phyloP scores from a whole-genome alignment of 768 basidiomycete species.

The Rhizopogon roseolus region DNA sequence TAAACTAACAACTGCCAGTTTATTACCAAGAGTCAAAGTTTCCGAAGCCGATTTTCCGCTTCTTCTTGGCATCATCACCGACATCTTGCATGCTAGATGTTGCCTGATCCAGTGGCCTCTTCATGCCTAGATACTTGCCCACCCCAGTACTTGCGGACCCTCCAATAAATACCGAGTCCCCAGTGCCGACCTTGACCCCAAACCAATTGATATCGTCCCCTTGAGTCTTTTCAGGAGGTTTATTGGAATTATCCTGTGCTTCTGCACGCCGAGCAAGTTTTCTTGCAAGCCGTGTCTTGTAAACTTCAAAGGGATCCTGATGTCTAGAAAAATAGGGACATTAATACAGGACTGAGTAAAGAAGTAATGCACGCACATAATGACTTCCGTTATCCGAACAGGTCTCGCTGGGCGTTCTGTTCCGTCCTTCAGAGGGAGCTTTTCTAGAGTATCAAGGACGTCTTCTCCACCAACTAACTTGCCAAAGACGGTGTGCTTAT shows the following conservation, averaged over 20 bases:
- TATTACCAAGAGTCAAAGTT: slow-evolving; percentile 77
- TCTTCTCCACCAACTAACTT: slow-evolving; percentile 96
- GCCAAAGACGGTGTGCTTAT: slow-evolving; percentile 95
- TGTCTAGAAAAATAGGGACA: slow-evolving; percentile 42
- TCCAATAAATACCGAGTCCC: slow-evolving; percentile 28
- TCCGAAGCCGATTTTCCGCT: slow-evolving; percentile 85
- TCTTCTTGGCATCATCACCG: slow-evolving; percentile 63
- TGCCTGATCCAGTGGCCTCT: slow-evolving; percentile 34
- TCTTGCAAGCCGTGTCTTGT: slow-evolving; percentile 78
- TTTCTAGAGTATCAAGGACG: slow-evolving; percentile 79
- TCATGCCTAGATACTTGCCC: slow-evolving; percentile 74
- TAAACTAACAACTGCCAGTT: not conserved
- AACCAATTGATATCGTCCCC: slow-evolving; percentile 84
- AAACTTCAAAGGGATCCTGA: slow-evolving; percentile 94
- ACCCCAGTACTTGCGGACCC: slow-evolving; percentile 40
- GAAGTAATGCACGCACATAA: slow-evolving; percentile 57
- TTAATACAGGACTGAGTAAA: not conserved
- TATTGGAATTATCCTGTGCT: slow-evolving; percentile 25
- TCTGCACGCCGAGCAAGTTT: slow-evolving; percentile 51
- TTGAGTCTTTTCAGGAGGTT: slow-evolving; percentile 44
- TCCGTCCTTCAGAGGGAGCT: slow-evolving; percentile 73
- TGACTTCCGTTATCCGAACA: slow-evolving; percentile 78
- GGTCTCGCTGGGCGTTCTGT: slow-evolving; percentile 85
- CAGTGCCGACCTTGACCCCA: slow-evolving; percentile 71
- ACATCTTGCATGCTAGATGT: slow-evolving; percentile 9